phyloP scores from a whole-genome alignment of 352 stramenopile species.

The Peronospora farinosa region DNA sequence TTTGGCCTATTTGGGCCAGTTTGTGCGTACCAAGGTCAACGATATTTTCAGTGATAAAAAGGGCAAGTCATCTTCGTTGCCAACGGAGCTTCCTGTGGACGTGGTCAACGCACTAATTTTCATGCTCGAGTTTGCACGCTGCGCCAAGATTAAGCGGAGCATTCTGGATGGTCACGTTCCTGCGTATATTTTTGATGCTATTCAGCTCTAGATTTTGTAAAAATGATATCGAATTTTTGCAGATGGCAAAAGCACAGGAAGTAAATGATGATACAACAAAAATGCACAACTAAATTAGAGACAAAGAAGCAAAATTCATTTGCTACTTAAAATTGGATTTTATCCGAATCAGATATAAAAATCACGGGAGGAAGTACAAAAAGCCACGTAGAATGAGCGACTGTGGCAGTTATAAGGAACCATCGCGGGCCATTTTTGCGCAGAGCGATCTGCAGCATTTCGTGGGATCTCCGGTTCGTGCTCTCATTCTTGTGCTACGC shows the following conservation, averaged over 20 bases:
- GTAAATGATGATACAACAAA: conserved; percentile 1
- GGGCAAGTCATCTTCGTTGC: conserved; percentile 28
- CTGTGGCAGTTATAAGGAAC: conserved; percentile 40
- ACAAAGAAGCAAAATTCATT: conserved; percentile 12
- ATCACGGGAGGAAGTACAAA: conserved; percentile 19
- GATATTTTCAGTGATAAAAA: conserved; percentile 71
- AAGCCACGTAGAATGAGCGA: conserved; percentile 17
- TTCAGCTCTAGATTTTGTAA: conserved; percentile 47
- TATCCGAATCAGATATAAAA: conserved; percentile 3
- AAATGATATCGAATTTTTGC: conserved; percentile 4
- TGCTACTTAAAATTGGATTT: conserved; percentile 5
- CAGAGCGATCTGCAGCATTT: conserved; percentile 67
- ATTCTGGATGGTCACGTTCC: conserved; percentile 80
- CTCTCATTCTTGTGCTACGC: not conserved
- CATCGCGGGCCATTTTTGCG: conserved; percentile 71
- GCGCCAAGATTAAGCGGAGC: conserved; percentile 75
- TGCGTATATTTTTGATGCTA: conserved; percentile 86
- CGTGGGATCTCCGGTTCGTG: conserved; percentile 51
- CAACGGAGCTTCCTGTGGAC: conserved; percentile 61
- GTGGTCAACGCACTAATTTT: conserved; percentile 87
- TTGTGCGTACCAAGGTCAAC: conserved; percentile 85
- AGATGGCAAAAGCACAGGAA: conserved; percentile 9
- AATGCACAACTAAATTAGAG: conserved; percentile 2
- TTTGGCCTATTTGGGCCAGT: conserved; percentile 90
- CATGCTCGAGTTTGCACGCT: conserved; percentile 84